These are phyloP conservation scores for Pisolithus orientalis DNA, from an alignment of 768 basidiomycete genomes.

Conservation along the genomic window DNA sequence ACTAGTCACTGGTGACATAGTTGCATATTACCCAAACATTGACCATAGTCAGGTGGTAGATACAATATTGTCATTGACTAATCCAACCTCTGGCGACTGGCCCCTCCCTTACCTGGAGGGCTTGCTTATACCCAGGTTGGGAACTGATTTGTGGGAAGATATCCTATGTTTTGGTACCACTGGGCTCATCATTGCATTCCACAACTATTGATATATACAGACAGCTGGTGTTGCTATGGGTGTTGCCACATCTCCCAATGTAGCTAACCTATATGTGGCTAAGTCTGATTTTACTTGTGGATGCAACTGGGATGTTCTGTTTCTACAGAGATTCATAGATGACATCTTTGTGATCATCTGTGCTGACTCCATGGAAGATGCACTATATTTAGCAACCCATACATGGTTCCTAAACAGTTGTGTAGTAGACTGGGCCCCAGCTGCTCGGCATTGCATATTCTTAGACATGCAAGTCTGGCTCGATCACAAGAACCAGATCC, in stretches of 20 bases:
- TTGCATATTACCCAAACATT: too few species aligned
- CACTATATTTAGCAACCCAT: too few species aligned
- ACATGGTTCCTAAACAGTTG: conserved; percentile 2
- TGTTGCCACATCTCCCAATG: conserved; percentile 7
- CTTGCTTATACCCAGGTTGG: neutral
- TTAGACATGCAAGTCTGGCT: conserved; percentile 11
- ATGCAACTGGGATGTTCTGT: neutral
- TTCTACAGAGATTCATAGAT: conserved; percentile 11
- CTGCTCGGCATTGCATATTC: neutral
- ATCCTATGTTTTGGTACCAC: neutral
- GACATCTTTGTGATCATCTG: conserved; percentile 6
- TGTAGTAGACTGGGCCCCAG: conserved; percentile 2
- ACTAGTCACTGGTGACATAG: conserved; percentile 7
- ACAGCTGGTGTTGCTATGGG: conserved; percentile 12
- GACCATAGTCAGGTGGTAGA: neutral
- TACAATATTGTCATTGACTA: too few species aligned
- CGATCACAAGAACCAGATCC: too few species aligned
- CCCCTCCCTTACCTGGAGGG: neutral
- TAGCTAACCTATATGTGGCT: conserved; percentile 12
- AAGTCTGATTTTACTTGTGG: neutral
- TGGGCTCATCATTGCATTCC: conserved; percentile 2
- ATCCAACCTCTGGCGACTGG: too few species aligned
- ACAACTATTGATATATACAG: conserved; percentile 4
- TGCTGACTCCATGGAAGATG: neutral
- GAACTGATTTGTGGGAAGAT: too few species aligned